These are phyloP conservation scores for Chlorella ohadii DNA, from an alignment of 139 green algal genomes.

Conservation along the genomic window DNA sequence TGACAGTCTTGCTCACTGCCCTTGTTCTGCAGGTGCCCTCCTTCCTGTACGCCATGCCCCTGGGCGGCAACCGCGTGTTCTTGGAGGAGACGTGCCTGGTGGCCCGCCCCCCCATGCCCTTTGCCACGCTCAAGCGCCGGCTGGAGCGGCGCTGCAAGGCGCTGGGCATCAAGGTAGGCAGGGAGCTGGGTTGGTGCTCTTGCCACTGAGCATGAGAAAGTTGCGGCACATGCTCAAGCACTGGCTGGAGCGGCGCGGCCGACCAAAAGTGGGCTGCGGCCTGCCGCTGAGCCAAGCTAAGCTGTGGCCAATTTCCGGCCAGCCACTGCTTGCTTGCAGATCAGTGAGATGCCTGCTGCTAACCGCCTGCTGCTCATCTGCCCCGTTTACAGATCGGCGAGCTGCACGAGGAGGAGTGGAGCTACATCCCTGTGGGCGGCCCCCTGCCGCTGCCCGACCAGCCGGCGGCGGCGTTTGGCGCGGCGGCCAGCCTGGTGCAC, in stretches of 20 bases:
- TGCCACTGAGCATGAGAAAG: too few species aligned
- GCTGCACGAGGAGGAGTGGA: constrained; percentile 94
- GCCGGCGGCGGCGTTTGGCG: constrained; percentile 81
- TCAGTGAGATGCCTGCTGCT: constrained; percentile 1
- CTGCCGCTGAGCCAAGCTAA: too few species aligned
- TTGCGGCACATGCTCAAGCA: too few species aligned
- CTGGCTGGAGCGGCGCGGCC: too few species aligned
- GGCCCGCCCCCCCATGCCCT: constrained; percentile 85
- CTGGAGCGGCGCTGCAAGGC: constrained; percentile 82
- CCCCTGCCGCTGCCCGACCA: constrained; percentile 74
- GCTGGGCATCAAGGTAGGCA: constrained; percentile 51
- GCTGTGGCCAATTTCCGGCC: too few species aligned
- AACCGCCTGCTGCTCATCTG: neutral
- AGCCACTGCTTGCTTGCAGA: too few species aligned
- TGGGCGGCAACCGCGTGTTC: constrained; percentile 81
- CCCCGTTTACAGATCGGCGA: constrained; percentile 44
- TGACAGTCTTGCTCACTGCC: too few species aligned
- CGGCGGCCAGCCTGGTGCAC: constrained; percentile 96
- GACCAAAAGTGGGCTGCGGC: too few species aligned
- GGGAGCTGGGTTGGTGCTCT: constrained; percentile 19
- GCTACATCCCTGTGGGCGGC: constrained; percentile 92
- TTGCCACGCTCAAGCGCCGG: constrained; percentile 91
- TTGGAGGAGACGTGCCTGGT: constrained; percentile 97
- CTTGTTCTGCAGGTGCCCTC: constrained; percentile 70
- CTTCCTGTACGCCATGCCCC: constrained; percentile 99